Conservation (phyloP, 192 early-diverging fungal genomes). For the Coemansia sp. region DNA sequence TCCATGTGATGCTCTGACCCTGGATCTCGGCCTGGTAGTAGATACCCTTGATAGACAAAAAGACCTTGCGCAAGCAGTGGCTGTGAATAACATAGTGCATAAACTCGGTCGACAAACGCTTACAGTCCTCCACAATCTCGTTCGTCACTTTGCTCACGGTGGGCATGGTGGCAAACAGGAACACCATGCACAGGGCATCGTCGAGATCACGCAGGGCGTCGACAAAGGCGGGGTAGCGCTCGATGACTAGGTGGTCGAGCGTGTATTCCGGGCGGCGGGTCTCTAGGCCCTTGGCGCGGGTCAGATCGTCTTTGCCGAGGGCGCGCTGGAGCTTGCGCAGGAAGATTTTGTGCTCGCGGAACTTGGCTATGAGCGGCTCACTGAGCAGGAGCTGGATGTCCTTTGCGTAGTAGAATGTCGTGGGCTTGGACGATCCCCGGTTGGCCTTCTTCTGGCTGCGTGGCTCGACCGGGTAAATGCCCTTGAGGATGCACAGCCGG, state of each 20-base stretch:
- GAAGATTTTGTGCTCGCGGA: slow-evolving; percentile 90
- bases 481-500: slow-evolving; percentile 97
- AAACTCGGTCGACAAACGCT: slow-evolving; percentile 85
- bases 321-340: slow-evolving; percentile 84
- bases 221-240: slow-evolving; percentile 92
- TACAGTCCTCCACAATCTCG: slow-evolving; percentile 70
- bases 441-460: slow-evolving; percentile 90
- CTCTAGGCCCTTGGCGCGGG: slow-evolving; percentile 72
- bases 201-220: slow-evolving; percentile 94
- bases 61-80: slow-evolving; percentile 79
- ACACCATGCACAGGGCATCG: slow-evolving; percentile 97
- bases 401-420: slow-evolving; percentile 90
- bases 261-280: slow-evolving; percentile 79
- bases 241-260: slow-evolving; percentile 91
- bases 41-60: slow-evolving; percentile 98
- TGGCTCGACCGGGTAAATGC: slow-evolving; percentile 96
- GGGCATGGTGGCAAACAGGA: slow-evolving; percentile 90
- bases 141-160: slow-evolving; percentile 60
- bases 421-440: slow-evolving; percentile 85
- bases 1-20: slow-evolving; percentile 91
- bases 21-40: slow-evolving; percentile 99
- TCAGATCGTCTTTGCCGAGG: slow-evolving; percentile 76
- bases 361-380: slow-evolving; percentile 90
- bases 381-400: slow-evolving; percentile 94
- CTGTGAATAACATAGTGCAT: slow-evolving; percentile 86